Evolutionary conservation across 1,284 basidiomycete species (phyloP), one percentile per base, ranked within the genome.

Genomic region (Gomphus sp.): DNA sequence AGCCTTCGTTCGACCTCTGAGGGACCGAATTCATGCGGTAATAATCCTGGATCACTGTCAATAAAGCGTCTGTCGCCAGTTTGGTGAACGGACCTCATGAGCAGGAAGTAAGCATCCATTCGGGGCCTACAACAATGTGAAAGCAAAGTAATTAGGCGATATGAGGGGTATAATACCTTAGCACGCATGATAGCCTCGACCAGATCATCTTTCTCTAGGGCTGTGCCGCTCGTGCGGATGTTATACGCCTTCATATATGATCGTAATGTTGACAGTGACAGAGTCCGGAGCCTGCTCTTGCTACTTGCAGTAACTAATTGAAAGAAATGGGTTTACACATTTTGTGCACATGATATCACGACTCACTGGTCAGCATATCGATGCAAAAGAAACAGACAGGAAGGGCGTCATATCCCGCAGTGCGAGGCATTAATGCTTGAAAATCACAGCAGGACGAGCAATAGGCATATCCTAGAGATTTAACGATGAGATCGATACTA

Each of bases 381-480:
- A 88, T 82, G 69, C 87, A 90, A 67, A 75, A 88, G 2, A 74
- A 81, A 65, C 87, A 90, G 28, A 90, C 87, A 36, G 76, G 71
- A 62, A 80, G 76, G 6, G 73, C 64, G 65, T 87, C 84, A 67
- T 88, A 85, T 2, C 87, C 87, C 28, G 73, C 77, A 22, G 64
- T 60, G 25, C 85, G 78, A 31, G 86, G 87, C 81, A 87, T 82
- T 48, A 90, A 74, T 0, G 86, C 88, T 65, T 84, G 83, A 67
- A 79, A 89, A 66, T 89, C 87, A 0, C 82, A 75, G 68, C 87
- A 90, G 52, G 77, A 81, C 47, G 81, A 76, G 66, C 87, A 90
- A 66, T 87, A 90, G 3, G 73, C 70, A 68, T 82, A 87, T 47
- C 87, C 87, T 90, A 48, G 53, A 37, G 55, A 31, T 48, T 48